Evolutionary conservation across 2,329 filamentous ascomycete species (phyloP).

Genomic region (Beauveria australis): DNA sequence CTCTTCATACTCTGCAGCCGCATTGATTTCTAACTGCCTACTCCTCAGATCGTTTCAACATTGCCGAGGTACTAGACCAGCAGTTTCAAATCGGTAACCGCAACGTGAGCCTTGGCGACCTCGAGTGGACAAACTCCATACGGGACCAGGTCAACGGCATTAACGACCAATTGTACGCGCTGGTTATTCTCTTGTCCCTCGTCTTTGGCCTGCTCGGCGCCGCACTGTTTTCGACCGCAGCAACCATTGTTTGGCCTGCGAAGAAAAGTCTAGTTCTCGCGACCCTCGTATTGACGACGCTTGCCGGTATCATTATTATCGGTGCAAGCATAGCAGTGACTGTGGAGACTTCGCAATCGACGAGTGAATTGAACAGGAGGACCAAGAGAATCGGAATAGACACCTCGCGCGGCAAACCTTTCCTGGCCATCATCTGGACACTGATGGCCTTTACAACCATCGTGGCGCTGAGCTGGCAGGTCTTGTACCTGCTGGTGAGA

Average conservation of each 20-base stretch:
- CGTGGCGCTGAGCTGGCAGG: background rate
- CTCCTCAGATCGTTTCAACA: constrained; percentile 27
- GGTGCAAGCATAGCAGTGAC: constrained; percentile 37
- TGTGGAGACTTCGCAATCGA: constrained; percentile 14
- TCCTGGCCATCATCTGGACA: background rate
- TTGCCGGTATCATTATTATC: constrained; percentile 30
- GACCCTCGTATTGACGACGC: constrained; percentile 30
- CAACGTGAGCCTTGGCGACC: constrained; percentile 34
- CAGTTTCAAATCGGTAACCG: constrained; percentile 38
- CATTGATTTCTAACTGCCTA: background rate
- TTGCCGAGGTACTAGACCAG: constrained; percentile 38
- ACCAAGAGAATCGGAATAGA: background rate
- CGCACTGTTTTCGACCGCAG: constrained; percentile 31
- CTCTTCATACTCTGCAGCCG: background rate
- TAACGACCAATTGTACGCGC: constrained; percentile 38
- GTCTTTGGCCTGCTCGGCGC: constrained; percentile 34
- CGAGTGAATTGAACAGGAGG: background rate
- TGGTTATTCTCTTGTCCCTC: constrained; percentile 42
- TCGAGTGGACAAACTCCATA: constrained; percentile 37
- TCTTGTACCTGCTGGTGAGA: background rate
- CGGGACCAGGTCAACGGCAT: constrained; percentile 40
- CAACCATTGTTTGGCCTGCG: constrained; percentile 26
- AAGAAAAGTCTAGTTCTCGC: constrained; percentile 19
- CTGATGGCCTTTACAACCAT: background rate
- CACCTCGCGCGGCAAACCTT: background rate